Base-by-base conservation (phyloP, 805 yeast species). In the Metschnikowia anglica region DNA sequence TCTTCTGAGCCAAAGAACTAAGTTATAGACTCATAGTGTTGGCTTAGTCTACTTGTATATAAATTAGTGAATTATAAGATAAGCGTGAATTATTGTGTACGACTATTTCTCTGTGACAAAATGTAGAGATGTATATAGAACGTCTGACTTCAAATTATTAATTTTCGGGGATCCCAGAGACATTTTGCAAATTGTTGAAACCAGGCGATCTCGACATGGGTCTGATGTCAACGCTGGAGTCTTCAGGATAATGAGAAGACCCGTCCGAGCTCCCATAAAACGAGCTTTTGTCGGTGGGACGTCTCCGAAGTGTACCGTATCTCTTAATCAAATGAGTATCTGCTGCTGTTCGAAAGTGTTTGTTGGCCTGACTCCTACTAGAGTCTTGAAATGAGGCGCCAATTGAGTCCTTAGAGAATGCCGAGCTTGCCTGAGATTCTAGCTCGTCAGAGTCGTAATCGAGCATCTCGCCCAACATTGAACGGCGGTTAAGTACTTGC, bases 401-500 rank as follows among this genome's bases (percentile, higher is more conserved):
- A 6, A 24, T 13, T 8, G 37, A 31, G 25, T 25, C 34, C 11
- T 12, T 19, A 13, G 47, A 34, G 24, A 20, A 39, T 19, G 37
- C 23, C 25, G 43, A 39, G 34, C 47, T 35, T n/a, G 40, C n/a
- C 37, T 18, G 25, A 5, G 46, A 42, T 18, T 34, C 47, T 15
- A 52, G 55, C 15, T 49, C 52, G 24, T 60, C 65, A 7, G 73
- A 68, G n/a, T 60, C 62, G 49, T 70, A 68, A 40, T 69, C 74
- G 42, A 70, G 57, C 76, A 70, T 69, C 9, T 70, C 74, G 24
- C 73, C 72, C 48, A 70, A 55, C 53, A 70, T 62, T 9, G 73
- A 68, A 41, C 67, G 61, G 40, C 76, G 61, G 43, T 70, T 66
- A 38, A 51, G 44, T 44, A 57, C 30, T 48, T 51, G 36, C 47